Conservation (phyloP, 2,329 filamentous ascomycete genomes). For the Diaporthe caulivora region DNA sequence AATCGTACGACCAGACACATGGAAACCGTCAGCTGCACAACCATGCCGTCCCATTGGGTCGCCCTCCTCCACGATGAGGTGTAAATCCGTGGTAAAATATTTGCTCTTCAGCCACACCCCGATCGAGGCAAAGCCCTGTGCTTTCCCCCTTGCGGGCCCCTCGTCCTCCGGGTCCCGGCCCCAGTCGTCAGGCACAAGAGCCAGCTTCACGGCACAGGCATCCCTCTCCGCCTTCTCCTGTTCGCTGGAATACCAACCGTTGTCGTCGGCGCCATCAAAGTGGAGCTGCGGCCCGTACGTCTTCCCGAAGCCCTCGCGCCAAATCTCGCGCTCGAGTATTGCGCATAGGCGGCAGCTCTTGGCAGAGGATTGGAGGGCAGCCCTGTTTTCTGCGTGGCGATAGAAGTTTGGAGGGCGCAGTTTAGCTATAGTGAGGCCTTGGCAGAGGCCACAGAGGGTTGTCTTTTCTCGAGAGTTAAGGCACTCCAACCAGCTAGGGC, state of each 20-base stretch:
- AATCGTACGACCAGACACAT: slow-evolving; percentile 5
- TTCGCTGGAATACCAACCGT: neutral
- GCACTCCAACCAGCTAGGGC: neutral
- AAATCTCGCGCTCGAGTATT: slow-evolving; percentile 8
- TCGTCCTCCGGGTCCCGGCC: neutral
- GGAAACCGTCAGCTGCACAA: neutral
- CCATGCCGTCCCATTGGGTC: neutral
- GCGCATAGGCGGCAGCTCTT: slow-evolving; percentile 3
- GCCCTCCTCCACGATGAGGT: slow-evolving; percentile 21
- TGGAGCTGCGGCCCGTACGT: neutral
- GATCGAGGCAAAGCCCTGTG: neutral
- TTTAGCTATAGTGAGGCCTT: neutral
- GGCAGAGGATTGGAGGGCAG: slow-evolving; percentile 1
- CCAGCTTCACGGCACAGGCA: slow-evolving; percentile 5
- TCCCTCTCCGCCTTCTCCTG: slow-evolving; percentile 4
- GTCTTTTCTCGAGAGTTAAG: slow-evolving; percentile 4
- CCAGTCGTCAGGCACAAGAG: slow-evolving; percentile 9
- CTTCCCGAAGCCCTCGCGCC: neutral
- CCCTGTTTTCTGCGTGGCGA: slow-evolving; percentile 16
- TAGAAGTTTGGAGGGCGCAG: slow-evolving; percentile 14
- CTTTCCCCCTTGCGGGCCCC: neutral
- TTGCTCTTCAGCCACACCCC: slow-evolving; percentile 17
- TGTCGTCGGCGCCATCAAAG: slow-evolving; percentile 3
- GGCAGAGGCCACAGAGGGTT: slow-evolving; percentile 9
- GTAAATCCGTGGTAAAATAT: neutral